Base-by-base conservation (phyloP, 257 asterid genomes). In the Plantago major region DNA sequence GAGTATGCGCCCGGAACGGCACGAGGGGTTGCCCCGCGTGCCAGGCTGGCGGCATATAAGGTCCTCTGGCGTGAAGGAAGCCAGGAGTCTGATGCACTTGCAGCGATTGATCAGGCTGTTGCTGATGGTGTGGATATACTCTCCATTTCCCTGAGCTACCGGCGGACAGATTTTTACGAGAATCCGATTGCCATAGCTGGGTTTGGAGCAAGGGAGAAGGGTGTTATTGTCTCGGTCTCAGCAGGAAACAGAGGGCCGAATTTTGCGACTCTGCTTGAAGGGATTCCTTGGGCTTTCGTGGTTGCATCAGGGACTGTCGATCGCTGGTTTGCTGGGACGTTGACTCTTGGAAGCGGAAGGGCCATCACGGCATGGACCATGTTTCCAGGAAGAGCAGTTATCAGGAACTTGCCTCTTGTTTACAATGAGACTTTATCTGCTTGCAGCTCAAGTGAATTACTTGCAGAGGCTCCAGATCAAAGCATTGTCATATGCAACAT, bases 101-200 rank as follows among this genome's bases (percentile, higher is more conserved):
- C 80, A 1, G 80, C 67, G 8, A 76, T 76, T 0, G 81, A 76
- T 45, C 75, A 68, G 54, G 81, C 83, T 0, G 79, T 77, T 5
- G 82, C 79, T 0, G 82, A 77, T 9, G 76, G 79, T 10, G 82
- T 77, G 11, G 67, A 73, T 19, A 53, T 77, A 42, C 9, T 77
- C 0, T 77, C 82, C 0, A 42, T 66, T 26, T 74, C 79, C 9
- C 0, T 73, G 6, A 53, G 66, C 3, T 7, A 6, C 7, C 65
- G 40, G 0, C 7, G 3, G 6, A 26, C 11, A 3, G 9, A 28
- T 26, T 63, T 71, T 30, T 75, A 40, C 6, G 74, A 60, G 58
- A 71, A 48, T 17, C 66, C 80, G 8, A 43, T 75, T 17, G 54
- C 80, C n/a, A 54, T 77, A 17, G 80, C 80, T 10, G 30, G 66